These are phyloP conservation scores for Microcyclospora tardicrescens DNA, from an alignment of 2,329 filamentous ascomycete genomes.

Conservation along the genomic window DNA sequence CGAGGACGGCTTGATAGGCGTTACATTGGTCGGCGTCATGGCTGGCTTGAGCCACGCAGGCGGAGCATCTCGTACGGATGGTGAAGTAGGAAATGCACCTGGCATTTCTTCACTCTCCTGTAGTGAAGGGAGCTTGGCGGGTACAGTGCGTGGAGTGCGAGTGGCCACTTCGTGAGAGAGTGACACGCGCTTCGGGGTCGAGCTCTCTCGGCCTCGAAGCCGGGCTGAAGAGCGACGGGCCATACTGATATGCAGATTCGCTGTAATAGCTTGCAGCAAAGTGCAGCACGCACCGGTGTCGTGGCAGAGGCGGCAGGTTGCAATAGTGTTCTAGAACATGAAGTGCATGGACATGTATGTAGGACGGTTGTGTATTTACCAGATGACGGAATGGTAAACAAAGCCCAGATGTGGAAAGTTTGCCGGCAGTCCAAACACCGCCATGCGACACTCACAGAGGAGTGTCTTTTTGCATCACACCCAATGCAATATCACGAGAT, in stretches of 20 bases:
- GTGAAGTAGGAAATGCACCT: conserved; percentile 20
- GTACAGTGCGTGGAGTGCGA: conserved; percentile 20
- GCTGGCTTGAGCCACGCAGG: conserved; percentile 11
- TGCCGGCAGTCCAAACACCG: too few relatives aligned
- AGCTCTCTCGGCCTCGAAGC: conserved; percentile 16
- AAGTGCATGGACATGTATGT: too few relatives aligned
- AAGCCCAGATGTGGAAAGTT: too few relatives aligned
- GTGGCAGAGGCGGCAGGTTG: too few relatives aligned
- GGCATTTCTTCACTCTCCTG: conserved; percentile 32
- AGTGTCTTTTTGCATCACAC: too few relatives aligned
- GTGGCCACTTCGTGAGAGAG: conserved; percentile 19
- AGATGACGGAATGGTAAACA: too few relatives aligned
- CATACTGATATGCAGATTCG: conserved; percentile 10
- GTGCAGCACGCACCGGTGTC: too few relatives aligned
- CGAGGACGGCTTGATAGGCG: conserved; percentile 54
- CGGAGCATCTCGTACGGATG: conserved; percentile 8
- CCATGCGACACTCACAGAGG: too few relatives aligned
- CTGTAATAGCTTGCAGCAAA: too few relatives aligned
- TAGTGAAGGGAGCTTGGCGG: conserved; percentile 31
- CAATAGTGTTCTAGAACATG: too few relatives aligned
- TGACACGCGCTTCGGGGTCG: conserved; percentile 22
- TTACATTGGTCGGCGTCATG: conserved; percentile 49
- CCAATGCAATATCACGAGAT: too few relatives aligned
- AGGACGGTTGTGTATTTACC: too few relatives aligned
- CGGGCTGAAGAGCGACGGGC: conserved; percentile 23